A percentile compares a stretch with the other conserved stretches of the same genome.
phyloP scores from a whole-genome alignment of 345 rosid genomes.

The Eucalyptus albens region DNA sequence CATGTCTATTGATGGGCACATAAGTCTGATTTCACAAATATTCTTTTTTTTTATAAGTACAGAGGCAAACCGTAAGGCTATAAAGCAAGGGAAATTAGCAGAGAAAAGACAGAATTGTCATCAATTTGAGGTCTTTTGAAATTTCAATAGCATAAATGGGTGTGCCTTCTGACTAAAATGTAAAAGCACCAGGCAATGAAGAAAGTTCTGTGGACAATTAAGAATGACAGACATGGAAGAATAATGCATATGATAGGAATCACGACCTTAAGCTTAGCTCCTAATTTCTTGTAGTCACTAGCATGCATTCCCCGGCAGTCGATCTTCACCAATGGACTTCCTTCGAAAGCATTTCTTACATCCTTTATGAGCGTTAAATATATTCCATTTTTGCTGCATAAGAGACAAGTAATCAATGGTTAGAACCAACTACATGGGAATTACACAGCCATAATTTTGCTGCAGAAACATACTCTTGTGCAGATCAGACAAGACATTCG shows the following conservation, averaged over 20 bases:
- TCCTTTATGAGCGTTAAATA: conserved; percentile 63
- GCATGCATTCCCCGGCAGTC: conserved; percentile 77
- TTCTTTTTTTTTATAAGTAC: neutral
- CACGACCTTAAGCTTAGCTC: conserved; percentile 62
- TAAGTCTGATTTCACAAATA: neutral
- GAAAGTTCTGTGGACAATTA: neutral
- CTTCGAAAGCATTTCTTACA: conserved; percentile 83
- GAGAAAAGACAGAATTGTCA: neutral
- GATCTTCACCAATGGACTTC: conserved; percentile 69
- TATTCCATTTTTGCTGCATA: conserved; percentile 81
- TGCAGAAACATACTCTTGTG: neutral
- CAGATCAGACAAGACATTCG: neutral
- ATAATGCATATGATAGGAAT: neutral
- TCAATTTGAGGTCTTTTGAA: neutral
- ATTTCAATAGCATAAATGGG: neutral
- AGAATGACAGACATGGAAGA: neutral
- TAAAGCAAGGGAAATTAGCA: neutral
- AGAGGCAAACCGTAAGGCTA: neutral
- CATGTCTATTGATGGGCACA: neutral
- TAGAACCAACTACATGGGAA: neutral
- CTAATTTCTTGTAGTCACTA: conserved; percentile 84
- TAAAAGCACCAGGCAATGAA: neutral
- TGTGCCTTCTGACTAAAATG: neutral
- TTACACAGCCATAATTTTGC: neutral
- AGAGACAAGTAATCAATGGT: neutral